Conservation (phyloP, 441 rosid genomes). For the Manihot esculenta region DNA sequence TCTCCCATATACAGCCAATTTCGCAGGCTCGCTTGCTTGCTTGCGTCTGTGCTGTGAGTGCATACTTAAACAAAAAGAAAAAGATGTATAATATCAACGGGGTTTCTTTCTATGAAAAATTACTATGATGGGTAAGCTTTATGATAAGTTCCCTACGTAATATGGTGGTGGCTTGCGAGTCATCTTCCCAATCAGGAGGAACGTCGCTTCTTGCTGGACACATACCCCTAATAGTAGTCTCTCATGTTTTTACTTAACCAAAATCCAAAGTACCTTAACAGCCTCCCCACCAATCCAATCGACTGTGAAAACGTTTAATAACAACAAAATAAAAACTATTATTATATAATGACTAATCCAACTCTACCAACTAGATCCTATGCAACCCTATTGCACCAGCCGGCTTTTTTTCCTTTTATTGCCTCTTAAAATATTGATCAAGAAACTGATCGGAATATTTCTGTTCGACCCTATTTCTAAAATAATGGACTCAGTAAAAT, state of each 20-base stretch:
- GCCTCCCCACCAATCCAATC: slow-evolving; percentile 28
- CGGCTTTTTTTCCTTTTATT: slow-evolving; percentile 49
- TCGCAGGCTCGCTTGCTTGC: slow-evolving; percentile 23
- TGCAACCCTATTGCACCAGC: slow-evolving; percentile 51
- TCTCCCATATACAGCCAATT: slow-evolving; percentile 33
- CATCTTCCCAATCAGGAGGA: slow-evolving; percentile 46
- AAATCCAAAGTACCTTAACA: slow-evolving; percentile 11
- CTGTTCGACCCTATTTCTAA: slow-evolving; percentile 20
- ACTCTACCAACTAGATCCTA: slow-evolving; percentile 53
- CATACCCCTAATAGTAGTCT: slow-evolving; percentile 25
- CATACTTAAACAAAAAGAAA: slow-evolving; percentile 16
- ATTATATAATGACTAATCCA: slow-evolving; percentile 30
- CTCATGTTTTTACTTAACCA: slow-evolving; percentile 26
- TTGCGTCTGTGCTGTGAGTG: neutral
- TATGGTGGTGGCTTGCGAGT: slow-evolving; percentile 44
- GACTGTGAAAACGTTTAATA: neutral
- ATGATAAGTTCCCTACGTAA: slow-evolving; percentile 26
- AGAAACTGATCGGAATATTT: slow-evolving; percentile 26
- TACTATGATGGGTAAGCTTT: slow-evolving; percentile 27
- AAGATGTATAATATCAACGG: slow-evolving; percentile 13
- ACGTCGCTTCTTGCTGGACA: slow-evolving; percentile 38
- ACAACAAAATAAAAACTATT: neutral
- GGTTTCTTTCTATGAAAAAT: slow-evolving; percentile 10
- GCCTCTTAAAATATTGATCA: neutral
- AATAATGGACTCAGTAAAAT: slow-evolving; percentile 10